phyloP scores from a whole-genome alignment of 495 filamentous ascomycete species.

The Cercophora samala region DNA sequence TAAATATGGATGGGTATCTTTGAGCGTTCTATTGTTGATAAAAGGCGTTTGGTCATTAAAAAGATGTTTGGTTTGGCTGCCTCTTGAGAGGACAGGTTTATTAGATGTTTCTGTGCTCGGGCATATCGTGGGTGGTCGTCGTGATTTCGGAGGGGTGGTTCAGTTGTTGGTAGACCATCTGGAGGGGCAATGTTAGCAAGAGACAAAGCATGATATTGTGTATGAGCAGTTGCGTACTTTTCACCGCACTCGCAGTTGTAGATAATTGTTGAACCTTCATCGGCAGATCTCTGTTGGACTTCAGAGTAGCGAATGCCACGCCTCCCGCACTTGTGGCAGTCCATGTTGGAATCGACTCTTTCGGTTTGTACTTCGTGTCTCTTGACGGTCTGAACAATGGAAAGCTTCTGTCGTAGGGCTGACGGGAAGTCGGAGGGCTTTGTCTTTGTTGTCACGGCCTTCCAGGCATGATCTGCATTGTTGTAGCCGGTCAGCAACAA shows the following conservation, averaged over 20 bases:
- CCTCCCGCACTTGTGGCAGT: conserved; percentile 76
- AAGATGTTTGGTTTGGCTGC: conserved; percentile 16
- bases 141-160: not conserved
- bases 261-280: conserved; percentile 91
- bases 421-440: conserved; percentile 88
- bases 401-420: conserved; percentile 74
- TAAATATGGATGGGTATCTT: conserved; percentile 16
- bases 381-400: conserved; percentile 77
- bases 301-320: conserved; percentile 82
- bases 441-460: conserved; percentile 73
- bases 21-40: conserved; percentile 1
- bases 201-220: not conserved
- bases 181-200: conserved; percentile 28
- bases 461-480: conserved; percentile 69
- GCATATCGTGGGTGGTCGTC: conserved; percentile 4
- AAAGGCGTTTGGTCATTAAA: conserved; percentile 23
- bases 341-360: conserved; percentile 61
- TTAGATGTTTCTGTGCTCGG: conserved; percentile 12
- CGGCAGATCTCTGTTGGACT: conserved; percentile 83
- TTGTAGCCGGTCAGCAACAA: not conserved
- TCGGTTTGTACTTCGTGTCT: conserved; percentile 75
- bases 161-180: conserved; percentile 49
- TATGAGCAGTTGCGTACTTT: conserved; percentile 58
- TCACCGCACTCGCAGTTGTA: conserved; percentile 82
- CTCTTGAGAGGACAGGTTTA: conserved; percentile 1